These are phyloP conservation scores for Epichloe sibirici DNA, from an alignment of 2,329 filamentous ascomycete genomes.

Conservation along the genomic window DNA sequence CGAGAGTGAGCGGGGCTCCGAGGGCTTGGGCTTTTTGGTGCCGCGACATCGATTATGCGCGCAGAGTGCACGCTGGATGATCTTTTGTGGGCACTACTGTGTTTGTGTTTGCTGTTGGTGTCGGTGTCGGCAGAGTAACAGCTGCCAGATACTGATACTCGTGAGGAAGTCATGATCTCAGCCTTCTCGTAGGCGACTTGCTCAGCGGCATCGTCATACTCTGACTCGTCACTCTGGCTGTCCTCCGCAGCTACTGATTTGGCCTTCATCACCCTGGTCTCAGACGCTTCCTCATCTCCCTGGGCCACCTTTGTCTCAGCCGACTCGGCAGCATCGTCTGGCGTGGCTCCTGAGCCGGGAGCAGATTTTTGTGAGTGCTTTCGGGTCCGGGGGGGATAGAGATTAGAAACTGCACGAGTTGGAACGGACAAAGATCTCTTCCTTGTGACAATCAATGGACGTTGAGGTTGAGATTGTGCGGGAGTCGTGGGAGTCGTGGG, in stretches of 20 bases:
- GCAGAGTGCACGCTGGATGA: conserved; percentile 41
- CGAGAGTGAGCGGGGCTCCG: conserved; percentile 40
- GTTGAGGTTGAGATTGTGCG: conserved; percentile 22
- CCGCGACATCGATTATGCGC: conserved; percentile 44
- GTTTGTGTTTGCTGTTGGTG: conserved; percentile 25
- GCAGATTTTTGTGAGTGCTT: not conserved
- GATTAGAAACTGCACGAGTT: conserved; percentile 17
- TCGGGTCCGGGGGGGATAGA: not conserved
- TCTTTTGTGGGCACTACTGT: conserved; percentile 20
- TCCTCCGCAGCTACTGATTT: not conserved
- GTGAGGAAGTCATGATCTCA: conserved; percentile 43
- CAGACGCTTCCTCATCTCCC: not conserved
- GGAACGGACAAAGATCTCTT: conserved; percentile 40
- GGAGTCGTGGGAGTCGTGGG: conserved; percentile 11
- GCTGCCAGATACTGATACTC: conserved; percentile 41
- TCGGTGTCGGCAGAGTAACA: conserved; percentile 39
- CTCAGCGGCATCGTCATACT: conserved; percentile 31
- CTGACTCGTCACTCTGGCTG: conserved; percentile 3
- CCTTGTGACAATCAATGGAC: conserved; percentile 22
- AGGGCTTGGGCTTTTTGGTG: conserved; percentile 38
- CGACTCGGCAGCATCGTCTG: not conserved
- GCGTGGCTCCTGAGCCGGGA: not conserved
- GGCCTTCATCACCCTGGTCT: not conserved
- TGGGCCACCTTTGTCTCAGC: not conserved
- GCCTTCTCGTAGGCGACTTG: conserved; percentile 41